Evolutionary conservation across 2,329 filamentous ascomycete species (phyloP), one percentile per base, ranked within the genome.

Genomic region (Paracoccidioides brasiliensis): DNA sequence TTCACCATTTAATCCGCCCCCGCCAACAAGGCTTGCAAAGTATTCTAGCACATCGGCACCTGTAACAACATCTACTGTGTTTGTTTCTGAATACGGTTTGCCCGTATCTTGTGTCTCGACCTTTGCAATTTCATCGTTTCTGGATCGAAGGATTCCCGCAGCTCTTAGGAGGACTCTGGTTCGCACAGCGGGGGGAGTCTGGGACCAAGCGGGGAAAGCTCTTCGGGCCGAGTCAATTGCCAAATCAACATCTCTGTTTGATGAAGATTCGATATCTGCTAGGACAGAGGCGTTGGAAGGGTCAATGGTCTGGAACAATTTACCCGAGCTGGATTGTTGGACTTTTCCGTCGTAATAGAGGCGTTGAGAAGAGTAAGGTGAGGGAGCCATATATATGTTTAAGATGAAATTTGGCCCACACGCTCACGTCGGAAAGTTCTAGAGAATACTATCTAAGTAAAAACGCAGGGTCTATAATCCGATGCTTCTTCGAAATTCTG

Each of bases 21-120:
- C 82, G 30, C 84, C 87, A 46, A 91, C 81, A 54, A 90, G 75
- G 65, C 88, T 86, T 57, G 88, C 88, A 69, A 87, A 94, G 74
- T 90, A 94, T 69, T 93, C 88, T 58, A 94, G 78, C 35, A 90
- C 87, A 69, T 94, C 89, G 30, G 86, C 86, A 50, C 89, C 88
- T 0, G 88, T 93, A 44, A 84, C 79, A 28, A 95, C 78, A 67
- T 95, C 90, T 33, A 95, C 88, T 0, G 84, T 83, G 54, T 84
- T 87, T 3, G 90, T 95, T 72, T 95, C 89, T 3, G 85, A 85
- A 70, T 80, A 91, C 6, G 89, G 82, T 70, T 94, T 94, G 66
- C 90, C 89, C 0, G 89, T 94, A 69, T 95, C 89, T 64, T 85
- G 77, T 1, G 88, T 94, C 73, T 95, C 89, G 55, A 88, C 76